A percentile compares a stretch with the other conserved stretches of the same genome.
phyloP scores from a whole-genome alignment of 1,284 basidiomycete species.

The Lignosus rhinocerotis region DNA sequence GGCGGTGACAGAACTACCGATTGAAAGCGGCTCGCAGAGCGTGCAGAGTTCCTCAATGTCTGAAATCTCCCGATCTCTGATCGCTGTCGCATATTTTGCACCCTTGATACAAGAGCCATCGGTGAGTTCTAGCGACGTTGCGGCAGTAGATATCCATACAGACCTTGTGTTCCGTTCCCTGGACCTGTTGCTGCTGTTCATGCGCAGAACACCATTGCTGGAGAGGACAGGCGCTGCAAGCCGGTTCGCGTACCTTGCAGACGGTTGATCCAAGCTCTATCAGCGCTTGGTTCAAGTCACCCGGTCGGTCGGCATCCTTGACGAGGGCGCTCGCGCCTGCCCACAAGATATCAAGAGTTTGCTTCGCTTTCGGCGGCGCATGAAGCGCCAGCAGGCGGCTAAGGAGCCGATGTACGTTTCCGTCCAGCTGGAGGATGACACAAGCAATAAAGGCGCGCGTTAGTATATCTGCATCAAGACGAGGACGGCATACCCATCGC shows the following conservation, averaged over 20 bases:
- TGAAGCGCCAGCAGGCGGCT: constrained; percentile 83
- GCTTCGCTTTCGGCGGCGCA: constrained; percentile 77
- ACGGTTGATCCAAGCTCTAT: constrained; percentile 90
- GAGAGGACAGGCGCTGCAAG: constrained; percentile 75
- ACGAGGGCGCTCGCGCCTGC: constrained; percentile 73
- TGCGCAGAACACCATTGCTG: constrained; percentile 69
- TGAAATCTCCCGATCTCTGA: constrained; percentile 23
- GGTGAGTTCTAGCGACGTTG: constrained; percentile 11
- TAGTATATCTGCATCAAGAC: constrained; percentile 1
- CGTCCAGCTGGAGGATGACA: constrained; percentile 66
- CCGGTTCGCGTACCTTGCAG: constrained; percentile 82
- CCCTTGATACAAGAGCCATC: constrained; percentile 14
- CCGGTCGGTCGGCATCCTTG: constrained; percentile 51
- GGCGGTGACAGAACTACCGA: constrained; percentile 51
- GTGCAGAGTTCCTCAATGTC: constrained; percentile 80
- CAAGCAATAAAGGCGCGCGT: constrained; percentile 7
- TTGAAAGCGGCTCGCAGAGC: constrained; percentile 68
- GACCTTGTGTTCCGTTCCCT: constrained; percentile 18
- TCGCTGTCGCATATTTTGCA: constrained; percentile 11
- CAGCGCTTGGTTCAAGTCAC: constrained; percentile 87
- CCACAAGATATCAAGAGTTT: constrained; percentile 84
- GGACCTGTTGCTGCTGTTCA: constrained; percentile 24
- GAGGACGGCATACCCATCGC: too few species aligned
- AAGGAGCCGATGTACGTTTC: constrained; percentile 85
- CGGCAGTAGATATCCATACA: not conserved